A percentile compares a stretch with the other conserved stretches of the same genome.
phyloP scores from a whole-genome alignment of 805 yeast species.

The Kazachstania viticola region DNA sequence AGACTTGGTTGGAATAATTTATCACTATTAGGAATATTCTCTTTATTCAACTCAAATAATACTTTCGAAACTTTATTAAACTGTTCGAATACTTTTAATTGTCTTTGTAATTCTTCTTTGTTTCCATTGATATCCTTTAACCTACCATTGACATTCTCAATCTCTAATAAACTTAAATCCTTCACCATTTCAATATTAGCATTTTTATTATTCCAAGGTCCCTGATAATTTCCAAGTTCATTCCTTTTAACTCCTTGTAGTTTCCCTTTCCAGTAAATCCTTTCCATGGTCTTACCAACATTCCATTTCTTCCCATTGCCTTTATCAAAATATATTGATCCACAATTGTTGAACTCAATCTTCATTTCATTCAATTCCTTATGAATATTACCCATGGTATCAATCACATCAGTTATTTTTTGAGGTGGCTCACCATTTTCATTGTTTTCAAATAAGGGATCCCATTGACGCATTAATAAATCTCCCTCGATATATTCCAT shows the following conservation, averaged over 20 bases:
- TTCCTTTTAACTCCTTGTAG: constrained; percentile 25
- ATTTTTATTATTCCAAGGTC: constrained; percentile 58
- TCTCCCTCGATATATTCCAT: constrained; percentile 75
- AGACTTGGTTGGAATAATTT: constrained; percentile 64
- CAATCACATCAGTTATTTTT: constrained; percentile 48
- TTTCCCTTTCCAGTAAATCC: constrained; percentile 63
- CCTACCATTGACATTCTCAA: constrained; percentile 46
- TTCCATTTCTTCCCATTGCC: constrained; percentile 46
- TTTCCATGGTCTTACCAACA: constrained; percentile 83
- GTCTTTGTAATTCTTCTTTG: constrained; percentile 36
- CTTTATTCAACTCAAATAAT: constrained; percentile 38
- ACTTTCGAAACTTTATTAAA: constrained; percentile 44
- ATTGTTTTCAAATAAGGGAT: constrained; percentile 59
- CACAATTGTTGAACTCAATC: constrained; percentile 63
- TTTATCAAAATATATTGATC: constrained; percentile 60
- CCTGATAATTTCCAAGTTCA: constrained; percentile 42
- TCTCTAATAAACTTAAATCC: constrained; percentile 54
- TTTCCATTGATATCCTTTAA: constrained; percentile 25
- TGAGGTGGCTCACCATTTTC: constrained; percentile 36
- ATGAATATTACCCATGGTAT: constrained; percentile 62
- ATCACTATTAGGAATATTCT: constrained; percentile 47
- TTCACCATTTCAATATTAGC: constrained; percentile 52
- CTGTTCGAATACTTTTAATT: constrained; percentile 51
- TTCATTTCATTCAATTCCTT: constrained; percentile 36
- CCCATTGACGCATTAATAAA: constrained; percentile 81